Evolutionary conservation across 768 basidiomycete genomes (phyloP), one percentile per base, ranked within the genome.

Genomic region (Pholiota conissans): DNA sequence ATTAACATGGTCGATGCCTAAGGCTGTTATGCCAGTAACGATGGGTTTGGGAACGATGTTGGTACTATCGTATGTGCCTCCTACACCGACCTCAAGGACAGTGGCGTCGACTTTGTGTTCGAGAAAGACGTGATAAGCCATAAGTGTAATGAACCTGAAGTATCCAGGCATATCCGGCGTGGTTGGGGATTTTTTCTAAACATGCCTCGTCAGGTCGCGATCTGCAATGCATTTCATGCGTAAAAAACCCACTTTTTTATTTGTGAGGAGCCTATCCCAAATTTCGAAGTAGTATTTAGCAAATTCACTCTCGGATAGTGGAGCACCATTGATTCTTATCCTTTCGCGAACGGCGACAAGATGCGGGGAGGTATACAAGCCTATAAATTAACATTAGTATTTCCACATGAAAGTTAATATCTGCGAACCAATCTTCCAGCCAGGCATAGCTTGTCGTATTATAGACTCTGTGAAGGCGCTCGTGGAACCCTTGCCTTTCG

Each of bases 401-500:
- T 35, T 27, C 30, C 37, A 27, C 18, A 42, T 27, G 6, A 28
- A 13, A 29, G 32, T 5, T 6, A 30, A 32, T 37, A n/a, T 22
- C 14, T 14, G 66, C 86, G 62, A 67, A 91, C 94, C 96, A 61
- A 91, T 83, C 77, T 87, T 95, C 79, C 88, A 91, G 2, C 79
- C 74, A 6, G 95, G 89, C 62, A 74, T 81, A n/a, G 81, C 73
- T 58, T 82, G 79, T n/a, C 92, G 84, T 49, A 98, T 76, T 52
- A 98, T 87, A 9, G 90, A 91, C 65, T 94, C 90, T 3, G 85
- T 83, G 66, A 98, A 98, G 7, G 97, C 96, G 62, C 91, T 93
- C 1, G 97, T 95, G 3, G 96, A 98, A 6, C 96, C 96, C 71
- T 99, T 99, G 30, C 96, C 96, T 74, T 99, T 99, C 3, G 97